Base-by-base conservation (phyloP, 192 early-diverging fungal species). In the Coemansia furcata region DNA sequence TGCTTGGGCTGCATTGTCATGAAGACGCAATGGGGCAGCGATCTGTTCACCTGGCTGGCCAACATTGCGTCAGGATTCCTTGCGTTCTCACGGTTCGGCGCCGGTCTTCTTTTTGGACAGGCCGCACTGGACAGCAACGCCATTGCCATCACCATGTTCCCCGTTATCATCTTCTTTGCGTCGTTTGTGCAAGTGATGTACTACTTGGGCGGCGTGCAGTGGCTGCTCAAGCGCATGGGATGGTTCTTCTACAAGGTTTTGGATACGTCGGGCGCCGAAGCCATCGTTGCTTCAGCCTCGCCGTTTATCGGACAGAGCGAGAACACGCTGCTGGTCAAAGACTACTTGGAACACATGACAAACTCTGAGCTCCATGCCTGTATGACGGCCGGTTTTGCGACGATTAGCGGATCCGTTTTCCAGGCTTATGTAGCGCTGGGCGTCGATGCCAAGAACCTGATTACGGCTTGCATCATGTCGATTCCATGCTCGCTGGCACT, bases 241-340 rank as follows among this genome's bases (percentile, higher is more conserved):
- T 77, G 77, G 65, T 63, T 91, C 83, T 86, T 93, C 73, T 84
- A 92, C 73, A 74, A 74, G 46, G 17, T 91, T 12, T 86, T 95
- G 71, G 86, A 89, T 63, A 87, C 90, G 4, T 94, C 93, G 36
- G 92, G 92, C 69, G 85, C 90, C 30, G 94, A 95, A 68, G 87
- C 91, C 32, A 79, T 95, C 63, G 91, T 93, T 43, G 94, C 94
- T 29, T 87, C 86, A 23, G 93, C 93, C 47, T 94, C 94, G 39
- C 93, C 93, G 1, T 94, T 95, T 70, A 84, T 94, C 58, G 94
- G 94, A 32, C 89, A 91, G 84, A 86, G 89, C 78, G 94, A 95
- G 75, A 91, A 90, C 60, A 91, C 89, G 21, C 83, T 95, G 59
- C 79, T 95, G 76, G 89, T 95, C 42, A 86, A 84, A 54, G 91